Evolutionary conservation across 2,329 filamentous ascomycete species (phyloP), one percentile per base, ranked within the genome.

Genomic region (Xylariales sp.): DNA sequence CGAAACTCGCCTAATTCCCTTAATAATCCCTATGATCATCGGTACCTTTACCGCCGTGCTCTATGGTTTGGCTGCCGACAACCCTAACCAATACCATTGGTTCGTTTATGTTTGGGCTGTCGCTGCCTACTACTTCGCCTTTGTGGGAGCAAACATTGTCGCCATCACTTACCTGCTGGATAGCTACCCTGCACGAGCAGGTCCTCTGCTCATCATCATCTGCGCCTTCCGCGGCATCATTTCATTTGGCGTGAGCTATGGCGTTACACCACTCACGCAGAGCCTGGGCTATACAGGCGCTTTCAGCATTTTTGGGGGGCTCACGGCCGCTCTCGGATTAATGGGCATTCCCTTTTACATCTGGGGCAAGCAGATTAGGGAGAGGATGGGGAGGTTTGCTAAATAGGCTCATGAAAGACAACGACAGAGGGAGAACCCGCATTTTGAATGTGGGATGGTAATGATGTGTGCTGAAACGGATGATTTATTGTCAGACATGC

Each of bases 21-120:
- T 60, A 3, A 40, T 61, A 29, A 40, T 67, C 13, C 65, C 67
- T 0, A 51, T 66, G 12, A 45, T 58, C 4, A 47, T 66, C 6
- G 65, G 63, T 1, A 51, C 60, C 0, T 46, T 66, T n/a, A 59
- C 59, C 0, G 49, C 59, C 1, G 54, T 64, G 1, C 45, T 67
- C 1, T 67, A 66, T 38, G 66, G 65, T 1, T 47, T 54, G 21
- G 63, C 54, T 1, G 64, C 55, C 0, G 40, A 53, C 7, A 46
- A 62, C 40, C 63, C 63, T 0, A 46, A 53, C 4, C 32, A 55
- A 2, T 61, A 52, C 33, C 56, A 61, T 42, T 63, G 59, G 59
- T 60, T 60, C 33, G 40, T 48, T 12, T 49, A 59, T 35, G 59
- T 60, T 0, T 57, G 47, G 23, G 23, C n/a, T 25, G 29, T 33